These are phyloP conservation scores for Castanospermum australe DNA, from an alignment of 306 rosid genomes.

Conservation along the genomic window DNA sequence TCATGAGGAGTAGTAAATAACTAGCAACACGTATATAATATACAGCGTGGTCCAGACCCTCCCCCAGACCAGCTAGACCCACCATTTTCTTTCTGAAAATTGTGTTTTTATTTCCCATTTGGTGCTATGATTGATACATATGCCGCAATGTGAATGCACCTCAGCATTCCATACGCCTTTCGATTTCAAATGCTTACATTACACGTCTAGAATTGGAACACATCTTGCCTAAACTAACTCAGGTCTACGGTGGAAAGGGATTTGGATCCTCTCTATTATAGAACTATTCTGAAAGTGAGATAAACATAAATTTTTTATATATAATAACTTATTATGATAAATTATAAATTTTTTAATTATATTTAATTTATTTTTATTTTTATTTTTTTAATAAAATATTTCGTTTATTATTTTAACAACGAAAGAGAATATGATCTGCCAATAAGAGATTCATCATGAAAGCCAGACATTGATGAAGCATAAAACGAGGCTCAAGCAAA, in stretches of 20 bases:
- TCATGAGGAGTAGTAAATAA: background rate
- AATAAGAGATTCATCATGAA: background rate
- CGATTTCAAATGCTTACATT: too few species aligned
- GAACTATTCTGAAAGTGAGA: too few species aligned
- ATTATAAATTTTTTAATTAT: too few species aligned
- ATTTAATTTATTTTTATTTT: too few species aligned
- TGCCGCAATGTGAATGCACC: background rate
- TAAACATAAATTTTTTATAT: too few species aligned
- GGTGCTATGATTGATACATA: background rate
- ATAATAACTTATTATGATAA: too few species aligned
- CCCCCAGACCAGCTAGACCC: background rate
- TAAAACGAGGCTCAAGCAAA: background rate
- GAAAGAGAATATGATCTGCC: too few species aligned
- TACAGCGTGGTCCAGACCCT: slow-evolving; percentile 15
- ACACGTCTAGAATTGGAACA: background rate
- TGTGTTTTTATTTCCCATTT: background rate
- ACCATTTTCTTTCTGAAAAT: background rate
- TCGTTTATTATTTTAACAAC: too few species aligned
- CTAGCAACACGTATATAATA: background rate
- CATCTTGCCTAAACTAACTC: background rate
- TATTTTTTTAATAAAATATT: too few species aligned
- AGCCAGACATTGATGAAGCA: background rate
- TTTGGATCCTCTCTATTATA: too few species aligned
- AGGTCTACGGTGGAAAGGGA: background rate
- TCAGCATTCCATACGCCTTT: background rate